A percentile compares a stretch with the other conserved stretches of the same genome.
These are phyloP conservation scores for Sclerotinia nivalis DNA, from an alignment of 2,329 filamentous ascomycete genomes.

Conservation along the genomic window DNA sequence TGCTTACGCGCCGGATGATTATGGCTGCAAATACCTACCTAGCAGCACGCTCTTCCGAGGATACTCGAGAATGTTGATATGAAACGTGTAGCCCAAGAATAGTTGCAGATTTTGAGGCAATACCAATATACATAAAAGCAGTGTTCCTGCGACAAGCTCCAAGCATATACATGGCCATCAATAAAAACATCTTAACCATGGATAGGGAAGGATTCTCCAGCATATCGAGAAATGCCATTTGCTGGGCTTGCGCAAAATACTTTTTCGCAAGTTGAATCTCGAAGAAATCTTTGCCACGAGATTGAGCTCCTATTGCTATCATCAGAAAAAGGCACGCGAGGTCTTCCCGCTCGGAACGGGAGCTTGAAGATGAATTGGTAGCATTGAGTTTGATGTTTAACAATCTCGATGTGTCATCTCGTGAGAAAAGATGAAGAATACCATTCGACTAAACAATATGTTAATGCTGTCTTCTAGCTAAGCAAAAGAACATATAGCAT, in stretches of 20 bases:
- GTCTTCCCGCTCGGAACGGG: constrained; percentile 4
- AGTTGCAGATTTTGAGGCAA: constrained; percentile 16
- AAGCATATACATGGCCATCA: constrained; percentile 19
- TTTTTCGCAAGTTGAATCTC: constrained; percentile 12
- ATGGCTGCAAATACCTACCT: background rate
- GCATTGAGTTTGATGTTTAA: constrained; percentile 1
- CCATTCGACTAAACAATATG: constrained; percentile 5
- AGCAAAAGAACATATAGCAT: background rate
- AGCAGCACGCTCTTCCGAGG: constrained; percentile 2
- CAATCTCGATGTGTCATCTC: constrained; percentile 12
- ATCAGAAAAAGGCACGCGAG: constrained; percentile 15
- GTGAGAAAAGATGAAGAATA: constrained; percentile 9
- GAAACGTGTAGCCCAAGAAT: constrained; percentile 17
- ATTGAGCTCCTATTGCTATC: constrained; percentile 20
- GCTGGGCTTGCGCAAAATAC: constrained; percentile 16
- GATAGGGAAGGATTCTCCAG: constrained; percentile 10
- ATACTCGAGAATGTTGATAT: constrained; percentile 3
- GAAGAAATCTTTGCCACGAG: background rate
- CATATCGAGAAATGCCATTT: constrained; percentile 15
- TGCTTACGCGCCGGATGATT: background rate
- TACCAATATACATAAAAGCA: constrained; percentile 16
- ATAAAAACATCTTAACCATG: constrained; percentile 9
- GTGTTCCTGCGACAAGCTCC: constrained; percentile 13
- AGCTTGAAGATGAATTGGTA: background rate
- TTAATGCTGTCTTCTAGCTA: background rate